Conservation (phyloP, 495 filamentous ascomycete species). For the Tuber brumale region DNA sequence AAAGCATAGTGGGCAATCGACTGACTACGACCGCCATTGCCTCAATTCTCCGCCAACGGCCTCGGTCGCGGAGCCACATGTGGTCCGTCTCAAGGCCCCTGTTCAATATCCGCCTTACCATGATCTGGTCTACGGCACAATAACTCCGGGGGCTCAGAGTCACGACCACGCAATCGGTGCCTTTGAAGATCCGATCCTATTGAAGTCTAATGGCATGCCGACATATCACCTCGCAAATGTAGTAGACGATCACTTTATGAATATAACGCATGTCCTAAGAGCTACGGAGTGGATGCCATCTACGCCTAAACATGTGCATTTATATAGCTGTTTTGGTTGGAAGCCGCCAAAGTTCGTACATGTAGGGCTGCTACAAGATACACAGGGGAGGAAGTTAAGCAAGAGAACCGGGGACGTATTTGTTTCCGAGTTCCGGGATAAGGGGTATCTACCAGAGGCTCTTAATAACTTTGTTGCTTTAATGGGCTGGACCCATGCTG, state of each 20-base stretch:
- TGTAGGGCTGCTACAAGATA: slow-evolving; percentile 75
- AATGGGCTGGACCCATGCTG: slow-evolving; percentile 74
- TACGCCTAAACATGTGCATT: slow-evolving; percentile 76
- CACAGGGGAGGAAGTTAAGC: slow-evolving; percentile 73
- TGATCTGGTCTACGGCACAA: slow-evolving; percentile 72
- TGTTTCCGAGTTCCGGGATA: slow-evolving; percentile 60
- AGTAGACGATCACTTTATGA: slow-evolving; percentile 88
- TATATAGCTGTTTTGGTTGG: slow-evolving; percentile 90
- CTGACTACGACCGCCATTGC: slow-evolving; percentile 74
- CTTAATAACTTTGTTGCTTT: slow-evolving; percentile 79
- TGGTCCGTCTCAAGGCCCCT: slow-evolving; percentile 65
- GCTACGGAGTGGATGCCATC: slow-evolving; percentile 87
- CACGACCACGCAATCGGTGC: slow-evolving; percentile 43
- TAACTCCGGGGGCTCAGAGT: slow-evolving; percentile 47
- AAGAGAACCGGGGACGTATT: slow-evolving; percentile 72
- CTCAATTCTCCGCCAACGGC: slow-evolving; percentile 57
- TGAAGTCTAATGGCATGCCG: slow-evolving; percentile 84
- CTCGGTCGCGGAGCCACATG: slow-evolving; percentile 66
- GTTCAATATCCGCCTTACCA: slow-evolving; percentile 55
- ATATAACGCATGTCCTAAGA: slow-evolving; percentile 90
- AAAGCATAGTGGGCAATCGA: slow-evolving; percentile 54
- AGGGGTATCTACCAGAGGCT: slow-evolving; percentile 63
- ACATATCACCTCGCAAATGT: slow-evolving; percentile 98
- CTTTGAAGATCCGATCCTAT: slow-evolving; percentile 71
- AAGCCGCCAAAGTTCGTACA: slow-evolving; percentile 75